These are phyloP conservation scores for Fusarium sp. DNA, from an alignment of 2,329 filamentous ascomycete species.

Conservation along the genomic window DNA sequence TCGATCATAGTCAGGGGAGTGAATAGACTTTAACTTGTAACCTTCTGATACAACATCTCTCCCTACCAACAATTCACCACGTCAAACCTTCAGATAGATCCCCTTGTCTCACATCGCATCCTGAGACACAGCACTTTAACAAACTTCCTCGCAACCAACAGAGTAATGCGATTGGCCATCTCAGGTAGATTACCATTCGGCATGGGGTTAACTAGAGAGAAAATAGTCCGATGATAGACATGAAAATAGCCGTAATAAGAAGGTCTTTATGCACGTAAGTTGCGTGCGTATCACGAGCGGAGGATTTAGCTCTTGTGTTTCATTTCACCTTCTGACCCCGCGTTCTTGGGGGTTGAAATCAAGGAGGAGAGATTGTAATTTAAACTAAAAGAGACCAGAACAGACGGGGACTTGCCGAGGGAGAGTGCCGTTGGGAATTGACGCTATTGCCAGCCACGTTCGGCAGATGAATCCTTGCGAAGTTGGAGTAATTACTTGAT, in stretches of 20 bases:
- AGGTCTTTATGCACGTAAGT: conserved; percentile 16
- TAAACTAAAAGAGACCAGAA: background rate
- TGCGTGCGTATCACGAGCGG: conserved; percentile 11
- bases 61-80: background rate
- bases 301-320: background rate
- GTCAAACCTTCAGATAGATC: background rate
- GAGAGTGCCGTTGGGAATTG: background rate
- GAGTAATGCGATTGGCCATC: background rate
- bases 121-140: background rate
- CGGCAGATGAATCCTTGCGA: background rate
- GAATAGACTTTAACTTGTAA: background rate
- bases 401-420: background rate
- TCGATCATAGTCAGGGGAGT: background rate
- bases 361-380: background rate
- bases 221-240: conserved; percentile 6
- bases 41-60: background rate
- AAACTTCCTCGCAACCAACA: background rate
- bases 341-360: background rate
- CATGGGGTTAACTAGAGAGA: background rate
- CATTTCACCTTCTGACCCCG: background rate
- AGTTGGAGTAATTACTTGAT: background rate
- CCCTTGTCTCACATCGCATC: background rate
- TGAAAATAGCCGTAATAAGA: conserved; percentile 10
- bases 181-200: background rate
- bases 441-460: background rate